phyloP scores from a whole-genome alignment of 2,329 filamentous ascomycete genomes.

The Trichoderma lentiforme region DNA sequence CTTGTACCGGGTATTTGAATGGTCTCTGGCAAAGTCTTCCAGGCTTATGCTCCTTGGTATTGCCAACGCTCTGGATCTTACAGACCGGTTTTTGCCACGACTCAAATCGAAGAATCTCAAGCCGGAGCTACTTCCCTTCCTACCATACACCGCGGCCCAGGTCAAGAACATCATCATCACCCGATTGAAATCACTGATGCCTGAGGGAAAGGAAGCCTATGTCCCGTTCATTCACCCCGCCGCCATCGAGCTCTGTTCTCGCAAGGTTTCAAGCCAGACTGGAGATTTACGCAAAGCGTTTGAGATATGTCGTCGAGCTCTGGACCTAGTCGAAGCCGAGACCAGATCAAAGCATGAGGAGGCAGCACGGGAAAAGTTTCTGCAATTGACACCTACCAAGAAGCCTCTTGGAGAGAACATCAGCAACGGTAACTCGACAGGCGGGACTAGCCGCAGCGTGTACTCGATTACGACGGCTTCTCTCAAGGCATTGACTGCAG shows the following conservation, averaged over 20 bases:
- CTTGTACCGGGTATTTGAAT: slow-evolving; percentile 92
- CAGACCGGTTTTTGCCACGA: slow-evolving; percentile 88
- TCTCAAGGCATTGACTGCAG: slow-evolving; percentile 61
- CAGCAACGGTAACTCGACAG: slow-evolving; percentile 63
- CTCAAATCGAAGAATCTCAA: slow-evolving; percentile 91
- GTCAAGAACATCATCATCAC: slow-evolving; percentile 83
- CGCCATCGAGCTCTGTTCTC: slow-evolving; percentile 88
- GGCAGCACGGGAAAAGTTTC: slow-evolving; percentile 51
- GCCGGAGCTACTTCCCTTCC: slow-evolving; percentile 83
- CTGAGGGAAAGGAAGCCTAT: slow-evolving; percentile 55
- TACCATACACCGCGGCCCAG: slow-evolving; percentile 85
- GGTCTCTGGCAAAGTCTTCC: slow-evolving; percentile 81
- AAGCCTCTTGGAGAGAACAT: slow-evolving; percentile 76
- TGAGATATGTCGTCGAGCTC: slow-evolving; percentile 83
- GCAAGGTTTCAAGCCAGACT: slow-evolving; percentile 91
- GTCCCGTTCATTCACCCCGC: slow-evolving; percentile 91
- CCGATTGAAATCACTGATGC: slow-evolving; percentile 73
- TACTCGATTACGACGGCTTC: slow-evolving; percentile 51
- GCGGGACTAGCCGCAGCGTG: slow-evolving; percentile 39
- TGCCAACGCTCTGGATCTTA: slow-evolving; percentile 92
- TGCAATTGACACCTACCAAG: slow-evolving; percentile 66
- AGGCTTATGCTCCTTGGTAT: slow-evolving; percentile 84
- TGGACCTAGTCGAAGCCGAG: slow-evolving; percentile 86
- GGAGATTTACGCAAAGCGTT: slow-evolving; percentile 94
- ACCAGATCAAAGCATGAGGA: slow-evolving; percentile 71